These are phyloP conservation scores for Fragaria nilgerrensis DNA, from an alignment of 306 rosid genomes.

Conservation along the genomic window DNA sequence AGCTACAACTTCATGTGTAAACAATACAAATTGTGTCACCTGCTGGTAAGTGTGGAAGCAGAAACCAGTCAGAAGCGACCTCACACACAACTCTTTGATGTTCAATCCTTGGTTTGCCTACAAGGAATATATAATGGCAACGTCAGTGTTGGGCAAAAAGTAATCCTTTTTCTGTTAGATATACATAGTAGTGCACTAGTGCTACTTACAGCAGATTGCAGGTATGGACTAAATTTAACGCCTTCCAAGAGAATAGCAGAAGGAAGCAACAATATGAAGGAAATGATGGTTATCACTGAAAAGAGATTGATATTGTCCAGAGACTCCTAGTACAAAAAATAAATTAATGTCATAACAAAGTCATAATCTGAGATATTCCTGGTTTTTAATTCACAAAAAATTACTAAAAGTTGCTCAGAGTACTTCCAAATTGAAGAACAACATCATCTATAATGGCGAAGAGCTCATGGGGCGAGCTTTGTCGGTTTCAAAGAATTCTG, in stretches of 20 bases:
- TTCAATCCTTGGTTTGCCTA: constrained; percentile 68
- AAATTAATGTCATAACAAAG: constrained; percentile 17
- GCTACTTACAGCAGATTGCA: constrained; percentile 54
- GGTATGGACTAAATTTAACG: constrained; percentile 57
- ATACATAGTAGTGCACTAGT: not conserved
- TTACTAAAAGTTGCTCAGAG: not conserved
- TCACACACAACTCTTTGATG: constrained; percentile 51
- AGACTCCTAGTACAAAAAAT: constrained; percentile 42
- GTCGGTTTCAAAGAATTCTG: not conserved
- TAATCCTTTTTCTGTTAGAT: not conserved
- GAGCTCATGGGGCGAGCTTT: not conserved
- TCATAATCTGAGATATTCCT: not conserved
- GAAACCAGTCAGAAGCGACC: constrained; percentile 60
- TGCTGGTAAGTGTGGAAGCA: constrained; percentile 76
- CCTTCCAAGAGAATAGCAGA: constrained; percentile 62
- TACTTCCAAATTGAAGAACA: not conserved
- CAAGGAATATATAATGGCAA: not conserved
- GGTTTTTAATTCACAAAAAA: not conserved
- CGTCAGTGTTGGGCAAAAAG: not conserved
- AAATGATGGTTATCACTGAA: constrained; percentile 64
- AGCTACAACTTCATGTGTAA: not conserved
- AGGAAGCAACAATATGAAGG: constrained; percentile 61
- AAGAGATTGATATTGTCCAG: constrained; percentile 77
- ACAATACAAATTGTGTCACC: constrained; percentile 30
- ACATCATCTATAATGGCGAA: not conserved